A percentile compares a stretch with the other conserved stretches of the same genome.
Conservation (phyloP, 257 asterid genomes). For the Avicennia marina region DNA sequence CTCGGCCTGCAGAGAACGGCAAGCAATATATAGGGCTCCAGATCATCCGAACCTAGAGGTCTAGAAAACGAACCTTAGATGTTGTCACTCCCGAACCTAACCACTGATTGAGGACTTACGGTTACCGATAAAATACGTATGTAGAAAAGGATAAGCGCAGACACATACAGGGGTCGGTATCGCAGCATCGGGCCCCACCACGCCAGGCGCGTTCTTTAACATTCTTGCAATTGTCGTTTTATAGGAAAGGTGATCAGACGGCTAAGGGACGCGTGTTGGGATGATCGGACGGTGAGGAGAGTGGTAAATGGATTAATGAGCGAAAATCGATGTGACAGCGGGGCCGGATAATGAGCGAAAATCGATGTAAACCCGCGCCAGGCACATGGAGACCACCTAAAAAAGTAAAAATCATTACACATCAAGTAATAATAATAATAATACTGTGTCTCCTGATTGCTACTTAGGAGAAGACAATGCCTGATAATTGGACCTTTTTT, state of each 20-base stretch:
- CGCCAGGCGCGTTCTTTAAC: no score
- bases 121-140: no score
- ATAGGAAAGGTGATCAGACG: no score
- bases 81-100: constrained; percentile 36
- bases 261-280: no score
- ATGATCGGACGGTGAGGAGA: constrained; percentile 16
- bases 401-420: not conserved
- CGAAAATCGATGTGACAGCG: constrained; percentile 14
- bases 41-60: constrained; percentile 37
- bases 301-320: constrained; percentile 1
- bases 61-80: constrained; percentile 36
- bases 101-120: no score
- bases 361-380: constrained; percentile 28
- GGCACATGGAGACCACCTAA: constrained; percentile 37
- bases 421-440: no score
- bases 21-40: constrained; percentile 27
- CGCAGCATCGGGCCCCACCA: no score
- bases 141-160: no score
- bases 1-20: not conserved
- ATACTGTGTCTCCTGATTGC: not conserved
- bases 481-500: no score
- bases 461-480: not conserved
- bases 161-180: no score
- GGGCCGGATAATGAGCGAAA: constrained; percentile 20
- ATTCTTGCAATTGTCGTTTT: no score